These are phyloP conservation scores for Chaetomium sp. DNA, from an alignment of 2,329 filamentous ascomycete genomes.

Conservation along the genomic window DNA sequence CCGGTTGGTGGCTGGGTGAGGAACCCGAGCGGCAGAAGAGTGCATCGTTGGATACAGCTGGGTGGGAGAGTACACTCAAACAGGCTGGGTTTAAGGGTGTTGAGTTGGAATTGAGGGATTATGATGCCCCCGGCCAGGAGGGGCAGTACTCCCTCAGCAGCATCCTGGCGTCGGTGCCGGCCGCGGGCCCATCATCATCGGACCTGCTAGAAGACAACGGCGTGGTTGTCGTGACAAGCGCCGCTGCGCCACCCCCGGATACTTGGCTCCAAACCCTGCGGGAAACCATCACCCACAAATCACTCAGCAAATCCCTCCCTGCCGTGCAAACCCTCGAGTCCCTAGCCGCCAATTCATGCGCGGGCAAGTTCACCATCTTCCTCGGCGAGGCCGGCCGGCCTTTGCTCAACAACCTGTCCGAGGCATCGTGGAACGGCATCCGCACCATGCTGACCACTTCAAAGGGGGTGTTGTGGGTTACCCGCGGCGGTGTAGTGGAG, in stretches of 20 bases:
- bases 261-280: too few species aligned
- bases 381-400: not conserved
- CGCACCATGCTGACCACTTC: not conserved
- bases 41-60: slow-evolving; percentile 23
- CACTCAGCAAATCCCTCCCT: not conserved
- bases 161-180: not conserved
- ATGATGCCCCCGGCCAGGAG: not conserved
- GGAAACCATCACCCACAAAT: too few species aligned
- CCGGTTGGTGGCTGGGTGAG: slow-evolving; percentile 31
- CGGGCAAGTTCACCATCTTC: not conserved
- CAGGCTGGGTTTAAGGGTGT: slow-evolving; percentile 15
- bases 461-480: slow-evolving; percentile 26
- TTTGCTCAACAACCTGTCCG: not conserved
- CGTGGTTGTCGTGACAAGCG: too few species aligned
- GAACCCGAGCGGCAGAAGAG: slow-evolving; percentile 23
- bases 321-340: not conserved
- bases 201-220: too few species aligned
- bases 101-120: slow-evolving; percentile 10
- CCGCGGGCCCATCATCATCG: not conserved
- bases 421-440: not conserved
- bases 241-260: too few species aligned
- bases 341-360: not conserved
- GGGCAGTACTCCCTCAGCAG: not conserved
- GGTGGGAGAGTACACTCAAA: slow-evolving; percentile 27
- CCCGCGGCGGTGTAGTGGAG: slow-evolving; percentile 13